Conservation (phyloP, 495 filamentous ascomycete genomes). For the Aspergillus diversus region DNA sequence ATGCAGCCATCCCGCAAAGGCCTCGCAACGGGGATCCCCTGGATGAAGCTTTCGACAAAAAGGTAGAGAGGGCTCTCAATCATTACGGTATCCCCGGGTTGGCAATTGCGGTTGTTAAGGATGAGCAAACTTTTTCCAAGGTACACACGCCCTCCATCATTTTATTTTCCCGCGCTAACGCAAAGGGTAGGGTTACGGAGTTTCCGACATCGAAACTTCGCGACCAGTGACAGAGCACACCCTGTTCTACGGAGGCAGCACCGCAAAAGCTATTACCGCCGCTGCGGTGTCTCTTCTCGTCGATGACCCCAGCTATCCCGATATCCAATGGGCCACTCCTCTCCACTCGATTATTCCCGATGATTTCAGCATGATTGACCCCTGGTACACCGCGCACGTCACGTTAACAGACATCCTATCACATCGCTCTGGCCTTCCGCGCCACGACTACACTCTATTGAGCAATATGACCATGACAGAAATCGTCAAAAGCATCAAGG, state of each 20-base stretch:
- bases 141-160: conserved; percentile 29
- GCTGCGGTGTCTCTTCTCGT: conserved; percentile 52
- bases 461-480: conserved; percentile 30
- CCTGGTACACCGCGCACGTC: conserved; percentile 44
- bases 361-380: conserved; percentile 55
- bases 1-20: neutral
- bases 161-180: neutral
- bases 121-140: conserved; percentile 43
- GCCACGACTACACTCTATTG: conserved; percentile 42
- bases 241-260: conserved; percentile 49
- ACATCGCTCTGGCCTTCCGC: conserved; percentile 53
- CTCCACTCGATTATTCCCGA: conserved; percentile 52
- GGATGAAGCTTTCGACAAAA: conserved; percentile 36
- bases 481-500: conserved; percentile 40
- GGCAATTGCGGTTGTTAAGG: conserved; percentile 52
- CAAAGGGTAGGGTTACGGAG: conserved; percentile 53
- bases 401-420: conserved; percentile 56
- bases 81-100: conserved; percentile 56
- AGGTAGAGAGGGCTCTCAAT: conserved; percentile 41
- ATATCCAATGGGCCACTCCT: conserved; percentile 53
- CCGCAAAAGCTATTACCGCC: conserved; percentile 61
- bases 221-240: conserved; percentile 49
- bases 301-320: conserved; percentile 33
- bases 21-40: neutral
- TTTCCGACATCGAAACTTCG: conserved; percentile 37